A percentile compares a stretch with the other conserved stretches of the same genome.
Evolutionary conservation across 768 basidiomycete species (phyloP).

Genomic region (Russula compacta): DNA sequence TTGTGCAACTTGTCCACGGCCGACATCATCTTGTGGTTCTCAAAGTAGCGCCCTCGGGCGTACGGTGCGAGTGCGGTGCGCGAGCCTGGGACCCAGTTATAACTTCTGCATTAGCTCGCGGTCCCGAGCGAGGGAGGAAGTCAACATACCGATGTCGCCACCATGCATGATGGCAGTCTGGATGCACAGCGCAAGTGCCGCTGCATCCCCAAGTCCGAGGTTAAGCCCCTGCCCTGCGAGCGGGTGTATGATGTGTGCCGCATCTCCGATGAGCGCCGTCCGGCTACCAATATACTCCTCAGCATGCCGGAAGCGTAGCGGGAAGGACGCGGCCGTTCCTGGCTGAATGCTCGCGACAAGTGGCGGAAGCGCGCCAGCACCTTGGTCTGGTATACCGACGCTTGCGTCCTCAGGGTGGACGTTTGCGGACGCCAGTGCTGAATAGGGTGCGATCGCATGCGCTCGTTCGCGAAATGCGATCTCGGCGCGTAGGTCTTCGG

Average conservation of each 20-base stretch:
- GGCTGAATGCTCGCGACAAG: slow-evolving; percentile 61
- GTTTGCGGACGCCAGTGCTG: slow-evolving; percentile 49
- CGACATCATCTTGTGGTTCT: slow-evolving; percentile 79
- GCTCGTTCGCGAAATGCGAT: slow-evolving; percentile 66
- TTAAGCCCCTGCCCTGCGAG: slow-evolving; percentile 96
- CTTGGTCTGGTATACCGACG: slow-evolving; percentile 49
- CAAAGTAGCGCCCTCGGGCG: slow-evolving; percentile 70
- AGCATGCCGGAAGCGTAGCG: slow-evolving; percentile 78
- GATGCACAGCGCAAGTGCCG: slow-evolving; percentile 60
- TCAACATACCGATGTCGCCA: slow-evolving; percentile 68
- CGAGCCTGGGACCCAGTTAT: slow-evolving; percentile 40
- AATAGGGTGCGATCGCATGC: slow-evolving; percentile 54
- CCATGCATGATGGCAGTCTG: slow-evolving; percentile 48
- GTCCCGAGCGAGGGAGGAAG: neutral
- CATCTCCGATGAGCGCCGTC: slow-evolving; percentile 89
- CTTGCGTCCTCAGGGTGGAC: slow-evolving; percentile 21
- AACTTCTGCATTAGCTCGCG: neutral
- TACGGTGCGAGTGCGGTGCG: slow-evolving; percentile 70
- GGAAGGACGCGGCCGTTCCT: slow-evolving; percentile 80
- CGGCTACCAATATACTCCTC: slow-evolving; percentile 81
- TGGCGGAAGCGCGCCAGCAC: slow-evolving; percentile 63
- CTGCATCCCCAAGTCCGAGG: slow-evolving; percentile 82
- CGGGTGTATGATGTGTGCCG: slow-evolving; percentile 91
- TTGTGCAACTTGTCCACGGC: slow-evolving; percentile 87
- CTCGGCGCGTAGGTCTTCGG: slow-evolving; percentile 46